Conservation (phyloP, 192 early-diverging fungal genomes). For the Gryganskiella cystojenkinii region DNA sequence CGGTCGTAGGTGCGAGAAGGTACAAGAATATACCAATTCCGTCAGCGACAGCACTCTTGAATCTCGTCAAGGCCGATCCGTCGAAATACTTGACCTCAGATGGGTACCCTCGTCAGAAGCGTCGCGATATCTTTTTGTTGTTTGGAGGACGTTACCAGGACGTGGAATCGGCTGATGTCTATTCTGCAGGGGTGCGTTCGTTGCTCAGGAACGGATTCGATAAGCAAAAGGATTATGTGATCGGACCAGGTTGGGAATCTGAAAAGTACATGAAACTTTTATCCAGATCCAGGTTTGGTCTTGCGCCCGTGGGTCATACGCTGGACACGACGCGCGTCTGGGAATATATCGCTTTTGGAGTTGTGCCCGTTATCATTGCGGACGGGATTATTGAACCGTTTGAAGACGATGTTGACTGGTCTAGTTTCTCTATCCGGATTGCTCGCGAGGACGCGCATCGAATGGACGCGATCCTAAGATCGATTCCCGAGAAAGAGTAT, state of each 20-base stretch:
- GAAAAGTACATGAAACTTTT: constrained; percentile 55
- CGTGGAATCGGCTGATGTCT: constrained; percentile 31
- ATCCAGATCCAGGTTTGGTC: constrained; percentile 53
- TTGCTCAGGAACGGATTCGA: constrained; percentile 48
- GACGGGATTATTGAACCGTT: constrained; percentile 62
- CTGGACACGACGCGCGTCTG: constrained; percentile 56
- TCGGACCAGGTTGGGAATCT: constrained; percentile 28
- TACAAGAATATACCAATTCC: constrained; percentile 56
- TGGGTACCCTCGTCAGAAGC: constrained; percentile 31
- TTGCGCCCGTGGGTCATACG: constrained; percentile 57
- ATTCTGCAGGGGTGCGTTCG: constrained; percentile 56
- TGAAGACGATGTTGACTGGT: constrained; percentile 63
- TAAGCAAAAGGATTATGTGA: constrained; percentile 53
- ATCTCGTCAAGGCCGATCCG: constrained; percentile 31
- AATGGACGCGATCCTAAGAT: constrained; percentile 30
- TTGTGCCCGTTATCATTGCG: constrained; percentile 60
- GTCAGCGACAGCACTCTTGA: constrained; percentile 51
- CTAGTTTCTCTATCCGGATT: constrained; percentile 49
- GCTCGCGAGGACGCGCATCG: constrained; percentile 54
- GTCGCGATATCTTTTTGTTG: constrained; percentile 42
- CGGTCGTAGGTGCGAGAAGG: constrained; percentile 21
- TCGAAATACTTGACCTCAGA: constrained; percentile 18
- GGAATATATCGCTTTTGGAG: constrained; percentile 64
- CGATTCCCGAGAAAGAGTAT: constrained; percentile 55
- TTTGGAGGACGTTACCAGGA: constrained; percentile 55